Base-by-base conservation (phyloP, 768 basidiomycete species). In the Psilocybe cyanescens region DNA sequence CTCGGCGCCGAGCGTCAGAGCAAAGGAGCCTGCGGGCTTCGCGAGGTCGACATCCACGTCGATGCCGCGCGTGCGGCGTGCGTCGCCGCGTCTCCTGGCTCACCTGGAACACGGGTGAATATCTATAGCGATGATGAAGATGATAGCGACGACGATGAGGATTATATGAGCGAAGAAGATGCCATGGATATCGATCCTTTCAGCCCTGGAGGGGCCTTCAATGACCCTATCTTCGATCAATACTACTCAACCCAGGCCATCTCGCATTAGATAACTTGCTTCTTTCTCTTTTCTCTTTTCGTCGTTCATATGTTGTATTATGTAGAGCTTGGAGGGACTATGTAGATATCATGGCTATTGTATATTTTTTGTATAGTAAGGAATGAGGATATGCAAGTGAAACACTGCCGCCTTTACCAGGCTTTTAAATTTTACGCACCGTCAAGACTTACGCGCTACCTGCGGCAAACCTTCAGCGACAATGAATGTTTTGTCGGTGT, bases 201-300 rank as follows among this genome's bases (percentile, higher is more conserved):
- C 63, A 60, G 62, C 44, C 66, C 65, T 49, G 78, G 78, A 44
- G 77, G 77, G 6, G 71, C 59, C 3, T 77, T 78, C 55, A 74
- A 79, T 55, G 77, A 79, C 61, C 72, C 74, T 4, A 63, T 67
- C 12, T 79, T 78, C 48, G 78, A 79, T 65, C 70, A 72, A 2
- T 72, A 69, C 49, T 72, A 73, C 65, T 55, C 62, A 19, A 55
- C 54, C 14, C 52, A 59, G 24, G 24, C 56, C 33, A 39, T 63
- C 24, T 31, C 35, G 11, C 54, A 53, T 6, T 60, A 31, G 48
- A 19, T 48, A 2, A 12, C 30, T 8, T 19, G n/a, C 46, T 48
- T 54, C 11, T 46, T 31, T 46, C 14, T 8, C 11, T 29, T 41
- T 51, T 14, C 14, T 1, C 14, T 45, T 11, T 30, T 12, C 33